Percentiles rank a stretch among this genome's conserved stretches.
These are phyloP conservation scores for Macadamia tetraphylla DNA, from an alignment of 164 flowering plant species.

Conservation along the genomic window DNA sequence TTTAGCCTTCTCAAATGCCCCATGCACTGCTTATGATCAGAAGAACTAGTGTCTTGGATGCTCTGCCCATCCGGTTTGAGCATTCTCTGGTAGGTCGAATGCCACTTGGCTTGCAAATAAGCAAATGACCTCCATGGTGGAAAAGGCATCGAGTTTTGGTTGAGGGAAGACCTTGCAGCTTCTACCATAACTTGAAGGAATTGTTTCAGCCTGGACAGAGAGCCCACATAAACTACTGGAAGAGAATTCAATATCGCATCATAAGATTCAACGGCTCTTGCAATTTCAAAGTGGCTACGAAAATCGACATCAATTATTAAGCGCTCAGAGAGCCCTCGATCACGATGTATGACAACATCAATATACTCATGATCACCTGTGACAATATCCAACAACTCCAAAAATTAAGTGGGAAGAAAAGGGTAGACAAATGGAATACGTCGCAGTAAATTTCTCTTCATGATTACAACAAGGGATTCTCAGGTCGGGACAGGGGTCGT, in stretches of 20 bases:
- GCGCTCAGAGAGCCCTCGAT: conserved; percentile 48
- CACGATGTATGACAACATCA: conserved; percentile 45
- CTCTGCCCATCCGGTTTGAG: conserved; percentile 23
- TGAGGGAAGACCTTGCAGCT: conserved; percentile 74
- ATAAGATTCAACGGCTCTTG: conserved; percentile 85
- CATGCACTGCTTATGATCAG: conserved; percentile 50
- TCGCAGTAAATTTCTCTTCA: not conserved
- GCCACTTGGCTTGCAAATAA: conserved; percentile 88
- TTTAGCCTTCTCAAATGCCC: conserved; percentile 61
- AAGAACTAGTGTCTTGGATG: not conserved
- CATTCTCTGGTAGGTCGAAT: conserved; percentile 54
- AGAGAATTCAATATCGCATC: conserved; percentile 60
- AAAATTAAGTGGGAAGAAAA: not conserved
- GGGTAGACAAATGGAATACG: not conserved
- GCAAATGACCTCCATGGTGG: conserved; percentile 97
- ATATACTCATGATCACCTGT: conserved; percentile 90
- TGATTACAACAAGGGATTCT: not conserved
- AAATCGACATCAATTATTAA: conserved; percentile 80
- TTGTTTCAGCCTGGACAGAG: conserved; percentile 53
- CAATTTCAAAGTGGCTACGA: conserved; percentile 91
- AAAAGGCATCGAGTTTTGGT: conserved; percentile 92
- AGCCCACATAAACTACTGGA: conserved; percentile 73
- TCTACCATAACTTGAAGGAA: conserved; percentile 82
- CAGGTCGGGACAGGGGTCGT: too few relatives aligned
- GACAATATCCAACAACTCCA: not conserved